Evolutionary conservation across 2,329 filamentous ascomycete genomes (phyloP).

Genomic region (Aureobasidium namibiae): DNA sequence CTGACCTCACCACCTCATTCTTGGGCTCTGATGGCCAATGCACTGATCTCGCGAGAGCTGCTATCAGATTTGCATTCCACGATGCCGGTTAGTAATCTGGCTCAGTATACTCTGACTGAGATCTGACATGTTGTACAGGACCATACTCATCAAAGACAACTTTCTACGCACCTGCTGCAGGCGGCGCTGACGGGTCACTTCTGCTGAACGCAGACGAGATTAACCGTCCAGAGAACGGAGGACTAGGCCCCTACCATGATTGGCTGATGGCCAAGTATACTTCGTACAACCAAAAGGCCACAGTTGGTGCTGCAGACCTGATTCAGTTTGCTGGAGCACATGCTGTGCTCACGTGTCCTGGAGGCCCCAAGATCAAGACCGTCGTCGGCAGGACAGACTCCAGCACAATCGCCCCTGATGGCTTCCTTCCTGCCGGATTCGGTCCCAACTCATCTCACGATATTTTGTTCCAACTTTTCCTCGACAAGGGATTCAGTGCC

Average conservation of each 20-base stretch:
- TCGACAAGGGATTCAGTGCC: constrained; percentile 42
- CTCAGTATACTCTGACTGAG: neutral
- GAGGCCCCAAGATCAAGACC: constrained; percentile 44
- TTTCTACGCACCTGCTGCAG: constrained; percentile 22
- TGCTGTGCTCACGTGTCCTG: constrained; percentile 42
- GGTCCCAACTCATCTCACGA: constrained; percentile 29
- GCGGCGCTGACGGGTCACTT: constrained; percentile 36
- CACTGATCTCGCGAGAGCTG: constrained; percentile 25
- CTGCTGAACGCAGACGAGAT: constrained; percentile 30
- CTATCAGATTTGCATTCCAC: constrained; percentile 29
- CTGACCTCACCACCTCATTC: constrained; percentile 24
- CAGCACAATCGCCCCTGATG: constrained; percentile 31
- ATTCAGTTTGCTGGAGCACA: constrained; percentile 42
- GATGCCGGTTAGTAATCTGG: constrained; percentile 14
- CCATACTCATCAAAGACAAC: constrained; percentile 18
- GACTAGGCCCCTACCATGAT: constrained; percentile 35
- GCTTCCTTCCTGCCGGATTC: constrained; percentile 38
- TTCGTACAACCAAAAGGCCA: constrained; percentile 7
- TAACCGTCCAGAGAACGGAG: constrained; percentile 34
- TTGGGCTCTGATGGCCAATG: constrained; percentile 22
- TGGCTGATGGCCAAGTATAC: constrained; percentile 33
- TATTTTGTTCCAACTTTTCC: constrained; percentile 40
- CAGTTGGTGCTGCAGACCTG: constrained; percentile 45
- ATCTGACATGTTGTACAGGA: constrained; percentile 2
- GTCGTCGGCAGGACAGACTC: constrained; percentile 44